Evolutionary conservation across 805 yeast genomes (phyloP).

Genomic region (Wickerhamia fluorescens): DNA sequence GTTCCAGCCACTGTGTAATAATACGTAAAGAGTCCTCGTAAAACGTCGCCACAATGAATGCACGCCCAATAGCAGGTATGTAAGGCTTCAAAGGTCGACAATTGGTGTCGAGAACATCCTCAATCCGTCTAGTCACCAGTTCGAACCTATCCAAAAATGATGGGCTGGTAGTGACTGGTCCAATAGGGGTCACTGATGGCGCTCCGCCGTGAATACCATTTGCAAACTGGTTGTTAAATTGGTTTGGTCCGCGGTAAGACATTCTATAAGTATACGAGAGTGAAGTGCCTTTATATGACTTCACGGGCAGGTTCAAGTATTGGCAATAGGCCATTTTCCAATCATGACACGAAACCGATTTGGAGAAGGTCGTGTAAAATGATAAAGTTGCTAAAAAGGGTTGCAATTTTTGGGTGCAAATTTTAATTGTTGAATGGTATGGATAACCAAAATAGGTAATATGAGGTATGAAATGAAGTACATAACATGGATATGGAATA

Average conservation of each 20-base stretch:
- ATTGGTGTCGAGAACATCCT: slow-evolving; percentile 46
- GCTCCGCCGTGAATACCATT: slow-evolving; percentile 9
- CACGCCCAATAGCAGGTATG: slow-evolving; percentile 83
- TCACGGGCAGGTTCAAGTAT: too few relatives aligned
- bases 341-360: too few relatives aligned
- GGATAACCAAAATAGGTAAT: too few relatives aligned
- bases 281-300: too few relatives aligned
- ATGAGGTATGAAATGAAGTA: too few relatives aligned
- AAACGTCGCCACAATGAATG: slow-evolving; percentile 88
- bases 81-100: slow-evolving; percentile 54
- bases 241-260: slow-evolving; percentile 41
- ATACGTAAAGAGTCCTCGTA: slow-evolving; percentile 85
- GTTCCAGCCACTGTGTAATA: slow-evolving; percentile 83
- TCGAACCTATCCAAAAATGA: slow-evolving; percentile 39
- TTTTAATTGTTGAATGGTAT: too few relatives aligned
- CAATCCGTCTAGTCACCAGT: slow-evolving; percentile 44
- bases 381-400: too few relatives aligned
- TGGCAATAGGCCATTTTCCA: too few relatives aligned
- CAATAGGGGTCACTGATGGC: slow-evolving; percentile 18
- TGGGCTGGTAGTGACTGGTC: slow-evolving; percentile 24
- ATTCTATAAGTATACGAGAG: too few relatives aligned
- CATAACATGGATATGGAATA: too few relatives aligned
- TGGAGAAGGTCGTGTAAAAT: too few relatives aligned
- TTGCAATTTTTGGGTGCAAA: too few relatives aligned
- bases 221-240: slow-evolving; percentile 33